These are phyloP conservation scores for Clausena lansium DNA, from an alignment of 345 rosid species.

Conservation along the genomic window DNA sequence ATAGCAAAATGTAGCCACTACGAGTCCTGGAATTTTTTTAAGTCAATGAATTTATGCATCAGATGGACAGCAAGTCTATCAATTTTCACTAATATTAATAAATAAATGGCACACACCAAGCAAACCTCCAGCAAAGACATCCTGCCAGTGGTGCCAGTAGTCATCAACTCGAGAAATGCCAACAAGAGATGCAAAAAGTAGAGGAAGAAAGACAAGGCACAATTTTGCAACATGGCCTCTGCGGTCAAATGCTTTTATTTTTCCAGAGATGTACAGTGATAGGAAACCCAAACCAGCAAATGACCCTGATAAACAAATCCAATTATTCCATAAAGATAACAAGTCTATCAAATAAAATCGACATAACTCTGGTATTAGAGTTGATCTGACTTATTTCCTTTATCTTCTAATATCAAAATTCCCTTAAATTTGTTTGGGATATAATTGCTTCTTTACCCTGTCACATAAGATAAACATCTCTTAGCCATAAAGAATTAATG, in stretches of 20 bases:
- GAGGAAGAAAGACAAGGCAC: slow-evolving; percentile 58
- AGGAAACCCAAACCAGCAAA: slow-evolving; percentile 66
- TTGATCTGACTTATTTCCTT: neutral
- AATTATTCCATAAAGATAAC: neutral
- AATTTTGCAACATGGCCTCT: slow-evolving; percentile 76
- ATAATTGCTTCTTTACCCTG: neutral
- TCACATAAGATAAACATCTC: neutral
- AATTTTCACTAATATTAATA: neutral
- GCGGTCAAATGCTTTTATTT: slow-evolving; percentile 61
- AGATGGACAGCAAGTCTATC: neutral
- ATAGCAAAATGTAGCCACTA: slow-evolving; percentile 58
- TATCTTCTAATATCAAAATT: neutral
- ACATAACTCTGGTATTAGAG: neutral
- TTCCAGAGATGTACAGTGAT: slow-evolving; percentile 67
- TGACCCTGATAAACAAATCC: slow-evolving; percentile 46
- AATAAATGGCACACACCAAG: slow-evolving; percentile 40
- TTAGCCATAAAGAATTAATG: neutral
- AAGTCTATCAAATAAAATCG: neutral
- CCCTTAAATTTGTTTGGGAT: neutral
- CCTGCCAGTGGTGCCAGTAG: slow-evolving; percentile 91
- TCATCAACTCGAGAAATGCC: slow-evolving; percentile 83
- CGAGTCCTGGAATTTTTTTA: slow-evolving; percentile 41
- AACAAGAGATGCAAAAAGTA: slow-evolving; percentile 63
- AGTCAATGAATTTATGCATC: slow-evolving; percentile 6
- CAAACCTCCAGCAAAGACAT: slow-evolving; percentile 77